A percentile compares a stretch with the other conserved stretches of the same genome.
These are phyloP conservation scores for Saturnispora besseyi DNA, from an alignment of 805 yeast species.

Conservation along the genomic window DNA sequence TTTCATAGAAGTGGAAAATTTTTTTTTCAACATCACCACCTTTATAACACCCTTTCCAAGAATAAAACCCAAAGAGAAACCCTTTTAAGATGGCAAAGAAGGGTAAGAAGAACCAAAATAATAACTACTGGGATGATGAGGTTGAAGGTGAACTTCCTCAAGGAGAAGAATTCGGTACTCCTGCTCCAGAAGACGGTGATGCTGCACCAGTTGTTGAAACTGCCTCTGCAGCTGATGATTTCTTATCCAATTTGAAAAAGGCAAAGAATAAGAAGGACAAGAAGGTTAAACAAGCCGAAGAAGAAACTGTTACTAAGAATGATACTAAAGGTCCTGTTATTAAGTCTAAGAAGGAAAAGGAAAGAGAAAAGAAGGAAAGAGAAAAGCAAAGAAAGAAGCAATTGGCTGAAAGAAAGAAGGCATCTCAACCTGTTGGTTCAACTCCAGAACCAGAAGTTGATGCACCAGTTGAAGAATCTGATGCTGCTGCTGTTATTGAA, in stretches of 20 bases:
- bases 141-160: constrained; percentile 41
- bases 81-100: constrained; percentile 25
- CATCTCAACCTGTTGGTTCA: constrained; percentile 25
- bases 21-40: background rate
- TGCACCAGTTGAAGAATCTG: constrained; percentile 36
- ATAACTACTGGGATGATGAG: constrained; percentile 77
- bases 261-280: constrained; percentile 72
- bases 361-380: constrained; percentile 88
- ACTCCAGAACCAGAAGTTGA: constrained; percentile 23
- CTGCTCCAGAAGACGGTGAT: constrained; percentile 22
- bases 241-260: constrained; percentile 74
- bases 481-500: constrained; percentile 27
- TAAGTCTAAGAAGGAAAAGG: constrained; percentile 88
- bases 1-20: background rate
- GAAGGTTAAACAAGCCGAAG: constrained; percentile 54
- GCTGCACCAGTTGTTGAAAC: constrained; percentile 19
- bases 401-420: constrained; percentile 78
- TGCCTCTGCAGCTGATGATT: constrained; percentile 36
- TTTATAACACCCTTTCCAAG: background rate
- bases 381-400: constrained; percentile 89
- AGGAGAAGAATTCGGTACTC: constrained; percentile 44
- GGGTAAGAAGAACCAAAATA: constrained; percentile 56
- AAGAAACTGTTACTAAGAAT: constrained; percentile 29
- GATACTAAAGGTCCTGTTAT: constrained; percentile 48
- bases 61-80: background rate